Base-by-base conservation (phyloP, 768 basidiomycete species). In the Ramaria rubella region DNA sequence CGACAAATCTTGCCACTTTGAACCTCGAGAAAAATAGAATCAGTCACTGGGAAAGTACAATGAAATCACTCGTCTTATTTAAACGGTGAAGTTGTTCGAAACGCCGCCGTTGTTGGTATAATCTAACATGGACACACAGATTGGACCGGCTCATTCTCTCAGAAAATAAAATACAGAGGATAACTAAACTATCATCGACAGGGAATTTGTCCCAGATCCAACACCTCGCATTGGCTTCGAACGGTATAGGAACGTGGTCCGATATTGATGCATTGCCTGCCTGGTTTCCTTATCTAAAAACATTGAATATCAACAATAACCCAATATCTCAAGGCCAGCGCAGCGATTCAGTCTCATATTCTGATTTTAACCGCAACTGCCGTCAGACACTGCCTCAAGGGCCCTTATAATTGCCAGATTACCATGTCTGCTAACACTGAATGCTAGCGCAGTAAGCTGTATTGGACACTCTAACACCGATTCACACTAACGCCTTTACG, bases 1-100 rank as follows among this genome's bases (percentile, higher is more conserved):
- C 54, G 23, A 60, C 55, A 29, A 59, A 64, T 68, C 55, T 56
- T 6, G 57, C 2, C 33, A 70, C 50, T 63, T 60, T 9, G 57
- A 91, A 92, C 68, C 71, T 93, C 38, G 88, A 90, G 63, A 74
- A 76, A 55, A 93, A 93, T 72, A 52, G 69, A 23, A 77, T 86
- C 50, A 60, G 64, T 9, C 72, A 82, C 63, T 91, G 88, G 87
- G 57, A 59, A 36, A 67, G 76, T 50, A 70, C 79, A 8, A 78
- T 73, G 58, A 57, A 68, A 30, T 73, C 81, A 27, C 61, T 87
- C 42, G 60, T 61, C 14, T 63, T 68, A 24, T 79, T 80, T 63
- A 61, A 72, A 5, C 69, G 65, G 86, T 87, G 53, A 17, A 11
- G 12, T 40, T 9, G 30, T 29, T 51, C 23, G n/a, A 17, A 44